These are phyloP conservation scores for Amoeboaphelidium protococcarum DNA, from an alignment of 371 early-diverging fungal genomes.

Conservation along the genomic window DNA sequence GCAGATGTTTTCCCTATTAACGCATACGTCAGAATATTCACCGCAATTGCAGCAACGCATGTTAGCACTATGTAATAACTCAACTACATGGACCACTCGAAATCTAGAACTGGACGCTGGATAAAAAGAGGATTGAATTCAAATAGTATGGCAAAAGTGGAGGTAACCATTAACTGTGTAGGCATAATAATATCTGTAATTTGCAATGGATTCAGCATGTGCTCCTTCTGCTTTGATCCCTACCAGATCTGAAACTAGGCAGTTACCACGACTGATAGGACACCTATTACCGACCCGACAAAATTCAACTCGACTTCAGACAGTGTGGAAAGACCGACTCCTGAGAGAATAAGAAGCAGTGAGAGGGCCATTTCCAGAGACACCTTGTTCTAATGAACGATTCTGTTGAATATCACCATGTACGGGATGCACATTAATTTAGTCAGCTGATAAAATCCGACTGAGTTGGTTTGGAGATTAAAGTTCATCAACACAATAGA, in stretches of 20 bases:
- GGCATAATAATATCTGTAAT: neutral
- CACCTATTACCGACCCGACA: neutral
- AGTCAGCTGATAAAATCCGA: neutral
- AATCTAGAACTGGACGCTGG: neutral
- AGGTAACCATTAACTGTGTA: neutral
- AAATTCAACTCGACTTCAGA: neutral
- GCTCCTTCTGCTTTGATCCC: neutral
- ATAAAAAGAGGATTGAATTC: neutral
- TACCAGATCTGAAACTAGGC: neutral
- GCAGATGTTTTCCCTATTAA: neutral
- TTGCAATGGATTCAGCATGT: neutral
- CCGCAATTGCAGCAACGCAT: neutral
- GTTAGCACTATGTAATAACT: neutral
- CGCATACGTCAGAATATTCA: neutral
- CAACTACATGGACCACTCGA: neutral
- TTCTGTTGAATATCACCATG: neutral
- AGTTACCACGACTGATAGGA: neutral
- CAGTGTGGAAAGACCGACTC: neutral
- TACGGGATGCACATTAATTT: neutral
- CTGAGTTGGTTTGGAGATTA: neutral
- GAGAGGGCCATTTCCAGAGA: neutral
- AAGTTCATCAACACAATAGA: slow-evolving; percentile 1
- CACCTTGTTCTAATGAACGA: neutral
- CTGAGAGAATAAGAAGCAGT: neutral
- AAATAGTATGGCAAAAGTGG: neutral